phyloP scores from a whole-genome alignment of 192 early-diverging fungal genomes.

The Spinellus fusiger region DNA sequence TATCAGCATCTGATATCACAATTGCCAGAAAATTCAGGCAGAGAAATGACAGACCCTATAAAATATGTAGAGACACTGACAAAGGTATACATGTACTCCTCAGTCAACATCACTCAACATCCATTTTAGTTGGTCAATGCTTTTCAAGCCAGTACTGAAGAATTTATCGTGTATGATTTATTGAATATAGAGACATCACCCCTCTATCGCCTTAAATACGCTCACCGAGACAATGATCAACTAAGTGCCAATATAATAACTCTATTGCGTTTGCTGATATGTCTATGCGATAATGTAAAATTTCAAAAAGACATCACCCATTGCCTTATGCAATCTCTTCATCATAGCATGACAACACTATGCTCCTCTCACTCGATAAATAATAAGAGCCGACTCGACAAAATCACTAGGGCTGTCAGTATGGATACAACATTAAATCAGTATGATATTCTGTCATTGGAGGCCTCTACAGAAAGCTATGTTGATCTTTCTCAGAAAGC shows the following conservation, averaged over 20 bases:
- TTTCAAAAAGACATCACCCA: neutral
- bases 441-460: neutral
- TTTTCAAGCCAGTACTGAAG: constrained; percentile 9
- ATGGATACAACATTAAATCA: neutral
- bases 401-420: neutral
- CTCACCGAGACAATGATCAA: neutral
- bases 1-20: constrained; percentile 3
- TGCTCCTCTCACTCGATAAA: neutral
- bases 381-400: neutral
- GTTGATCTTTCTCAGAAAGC: neutral
- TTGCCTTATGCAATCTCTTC: too few relatives aligned
- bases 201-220: constrained; percentile 1
- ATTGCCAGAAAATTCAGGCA: neutral
- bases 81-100: too few relatives aligned
- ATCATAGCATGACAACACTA: too few relatives aligned
- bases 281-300: neutral
- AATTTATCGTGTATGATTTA: constrained; percentile 1
- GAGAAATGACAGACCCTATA: neutral
- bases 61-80: constrained; percentile 6
- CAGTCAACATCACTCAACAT: neutral
- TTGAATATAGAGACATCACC: constrained; percentile 13
- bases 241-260: neutral
- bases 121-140: constrained; percentile 4
- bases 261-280: constrained; percentile 2
- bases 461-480: neutral